Percentiles rank a stretch among this genome's conserved stretches.
Conservation (phyloP, 441 rosid species). For the Omphalea diandra region DNA sequence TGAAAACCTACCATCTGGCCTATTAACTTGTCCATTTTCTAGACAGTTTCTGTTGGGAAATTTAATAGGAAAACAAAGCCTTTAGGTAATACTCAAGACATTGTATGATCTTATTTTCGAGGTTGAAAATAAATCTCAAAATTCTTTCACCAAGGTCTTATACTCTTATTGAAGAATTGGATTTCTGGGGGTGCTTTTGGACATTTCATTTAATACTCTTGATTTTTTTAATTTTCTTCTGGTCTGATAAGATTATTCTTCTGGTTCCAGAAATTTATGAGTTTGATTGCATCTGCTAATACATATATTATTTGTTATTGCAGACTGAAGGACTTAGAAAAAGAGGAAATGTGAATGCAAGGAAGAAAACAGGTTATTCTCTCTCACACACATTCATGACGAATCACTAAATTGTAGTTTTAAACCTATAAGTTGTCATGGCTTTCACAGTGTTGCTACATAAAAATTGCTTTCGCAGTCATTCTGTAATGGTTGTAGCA, state of each 20-base stretch:
- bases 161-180: not conserved
- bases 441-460: no score
- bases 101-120: not conserved
- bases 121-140: not conserved
- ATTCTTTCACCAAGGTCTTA: not conserved
- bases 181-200: not conserved
- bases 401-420: not conserved
- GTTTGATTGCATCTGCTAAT: not conserved
- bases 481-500: no score
- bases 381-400: not conserved
- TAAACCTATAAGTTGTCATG: not conserved
- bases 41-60: not conserved
- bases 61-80: not conserved
- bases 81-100: not conserved
- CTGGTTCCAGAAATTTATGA: not conserved
- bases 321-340: constrained; percentile 40
- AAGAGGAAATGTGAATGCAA: constrained; percentile 38
- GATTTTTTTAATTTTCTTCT: not conserved
- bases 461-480: no score
- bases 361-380: constrained; percentile 26
- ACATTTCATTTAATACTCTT: not conserved
- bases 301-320: constrained; percentile 15
- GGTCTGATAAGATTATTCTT: not conserved
- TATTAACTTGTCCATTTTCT: constrained; percentile 1
- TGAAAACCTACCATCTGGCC: not conserved